Evolutionary conservation across 805 yeast genomes (phyloP).

Genomic region (Candida yuanshanica): DNA sequence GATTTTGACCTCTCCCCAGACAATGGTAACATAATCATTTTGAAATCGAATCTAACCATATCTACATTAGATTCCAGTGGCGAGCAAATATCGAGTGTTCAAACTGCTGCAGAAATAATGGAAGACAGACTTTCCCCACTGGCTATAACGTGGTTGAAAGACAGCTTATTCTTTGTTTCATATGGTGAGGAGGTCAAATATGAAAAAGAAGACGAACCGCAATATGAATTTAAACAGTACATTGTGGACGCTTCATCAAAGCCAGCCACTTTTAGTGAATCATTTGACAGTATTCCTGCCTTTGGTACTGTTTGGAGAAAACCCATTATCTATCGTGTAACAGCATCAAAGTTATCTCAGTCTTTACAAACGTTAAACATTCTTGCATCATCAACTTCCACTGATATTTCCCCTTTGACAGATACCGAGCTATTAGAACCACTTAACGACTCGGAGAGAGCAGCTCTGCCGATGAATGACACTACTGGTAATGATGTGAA

Average conservation of each 20-base stretch:
- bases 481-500: constrained; percentile 62
- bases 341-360: constrained; percentile 37
- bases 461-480: constrained; percentile 66
- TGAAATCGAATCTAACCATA: neutral
- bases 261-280: constrained; percentile 23
- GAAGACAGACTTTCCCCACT: constrained; percentile 14
- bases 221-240: constrained; percentile 21
- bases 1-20: constrained; percentile 22
- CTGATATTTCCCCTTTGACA: constrained; percentile 51
- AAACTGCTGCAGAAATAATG: constrained; percentile 12
- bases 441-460: constrained; percentile 64
- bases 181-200: constrained; percentile 24
- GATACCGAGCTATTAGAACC: constrained; percentile 36
- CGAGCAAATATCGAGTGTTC: constrained; percentile 5
- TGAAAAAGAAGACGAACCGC: constrained; percentile 28
- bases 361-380: constrained; percentile 32
- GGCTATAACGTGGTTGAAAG: constrained; percentile 14
- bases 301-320: constrained; percentile 45
- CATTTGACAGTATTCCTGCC: constrained; percentile 45
- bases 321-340: constrained; percentile 38
- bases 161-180: constrained; percentile 16
- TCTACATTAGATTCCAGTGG: constrained; percentile 13
- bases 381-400: constrained; percentile 56
- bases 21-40: constrained; percentile 13
- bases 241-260: constrained; percentile 4